Evolutionary conservation across 1,284 basidiomycete genomes (phyloP), one percentile per base, ranked within the genome.

Genomic region (Tilletiaria anomala): DNA sequence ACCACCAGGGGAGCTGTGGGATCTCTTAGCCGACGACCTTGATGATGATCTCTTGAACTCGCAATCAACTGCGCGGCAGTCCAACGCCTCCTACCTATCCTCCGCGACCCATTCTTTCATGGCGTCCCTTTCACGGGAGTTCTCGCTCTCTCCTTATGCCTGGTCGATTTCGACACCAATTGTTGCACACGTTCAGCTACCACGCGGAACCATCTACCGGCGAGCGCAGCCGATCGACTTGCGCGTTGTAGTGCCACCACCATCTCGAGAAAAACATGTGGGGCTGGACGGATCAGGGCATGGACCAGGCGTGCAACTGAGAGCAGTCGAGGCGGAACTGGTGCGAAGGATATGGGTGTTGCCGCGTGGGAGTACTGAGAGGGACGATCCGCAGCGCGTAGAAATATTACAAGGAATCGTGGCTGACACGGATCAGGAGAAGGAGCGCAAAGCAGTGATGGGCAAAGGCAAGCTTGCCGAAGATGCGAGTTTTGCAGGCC

Each of bases 191-290:
- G 48, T 57, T 12, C 50, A 56, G 40, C 56, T 66, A 29, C 51
- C 52, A 17, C 51, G 54, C 26, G n/a, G n/a, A n/a, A 58, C 50
- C 36, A 53, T 66, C 22, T 55, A 60, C 18, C 51, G 63, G n/a
- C 53, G 56, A 6, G 55, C 56, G 6, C 60, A 66, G 19, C 61
- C 58, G 12, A 54, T 65, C 37, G 48, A 50, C 12, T 40, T 66
- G 5, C 53, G 54, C 32, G 50, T 65, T 15, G 51, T 51, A 37
- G 58, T 66, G 8, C 56, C 61, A 19, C 23, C 36, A 6, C 54
- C 61, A 2, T 58, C 58, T n/a, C n/a, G n/a, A n/a, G n/a, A n/a
- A n/a, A n/a, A n/a, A n/a, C n/a, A n/a, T n/a, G n/a, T n/a, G n/a
- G n/a, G n/a, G n/a, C n/a, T n/a, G n/a, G n/a, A n/a, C n/a, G 14